Base-by-base conservation (phyloP, 306 rosid genomes). In the Abrus pulchellus region DNA sequence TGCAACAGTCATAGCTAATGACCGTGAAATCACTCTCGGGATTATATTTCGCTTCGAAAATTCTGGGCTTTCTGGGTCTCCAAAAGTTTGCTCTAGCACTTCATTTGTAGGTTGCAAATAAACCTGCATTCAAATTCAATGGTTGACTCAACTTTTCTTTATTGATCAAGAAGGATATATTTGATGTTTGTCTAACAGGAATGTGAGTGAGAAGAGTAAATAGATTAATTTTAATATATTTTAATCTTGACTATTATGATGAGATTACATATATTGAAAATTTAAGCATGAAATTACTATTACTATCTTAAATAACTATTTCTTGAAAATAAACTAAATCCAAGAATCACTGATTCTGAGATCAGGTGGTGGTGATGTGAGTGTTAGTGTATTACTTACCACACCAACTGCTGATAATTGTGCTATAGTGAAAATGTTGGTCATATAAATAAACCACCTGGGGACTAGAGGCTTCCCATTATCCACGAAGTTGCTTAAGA, bases 21-120 rank as follows among this genome's bases (percentile, higher is more conserved):
- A 85, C 4, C 97, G 81, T 33, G 89, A 55, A 30, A 92, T 62
- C 53, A 85, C 6, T 83, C 98, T 84, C 0, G 97, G 98, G n/a
- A 92, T 78, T 2, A 88, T 78, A 14, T 91, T 94, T 14, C 94
- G 86, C 44, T n/a, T 36, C 0, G 97, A 90, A 74, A 91, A 91
- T 40, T 89, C 80, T 0, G 79, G 45, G 8, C 85, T 74, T 41
- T 61, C 74, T 49, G 92, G 85, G 65, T 92, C 92, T 5, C 80
- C 90, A 61, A 90, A 87, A 77, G 83, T 61, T 65, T 74, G 84
- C 64, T 94, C 97, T 3, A 91, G 50, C 20, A 90, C 93, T 82
- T 88, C 97, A 72, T 94, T 92, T 50, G 91, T 90, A 5, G 93
- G 94, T 66, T 92, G 97, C 47, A 90, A 69, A 82, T 92, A 91